Evolutionary conservation across 1,284 basidiomycete genomes (phyloP).

Genomic region (Hymenochaete sp.): DNA sequence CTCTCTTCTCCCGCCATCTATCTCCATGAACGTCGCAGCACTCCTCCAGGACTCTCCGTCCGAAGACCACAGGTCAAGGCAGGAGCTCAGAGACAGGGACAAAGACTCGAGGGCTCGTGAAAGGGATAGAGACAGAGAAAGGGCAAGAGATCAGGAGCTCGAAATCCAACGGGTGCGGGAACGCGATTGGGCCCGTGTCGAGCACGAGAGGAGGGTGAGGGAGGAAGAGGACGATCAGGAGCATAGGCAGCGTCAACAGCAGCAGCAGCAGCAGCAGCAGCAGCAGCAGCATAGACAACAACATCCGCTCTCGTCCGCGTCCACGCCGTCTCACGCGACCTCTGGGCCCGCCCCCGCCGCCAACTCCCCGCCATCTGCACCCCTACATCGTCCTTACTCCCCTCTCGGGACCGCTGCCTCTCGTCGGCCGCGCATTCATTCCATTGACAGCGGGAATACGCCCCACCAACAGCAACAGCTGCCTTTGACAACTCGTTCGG

Average conservation of each 20-base stretch:
- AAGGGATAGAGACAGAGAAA: constrained; percentile 20
- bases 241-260: constrained; percentile 1
- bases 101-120: constrained; percentile 20
- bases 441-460: constrained; percentile 1
- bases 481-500: neutral
- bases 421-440: neutral
- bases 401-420: constrained; percentile 2
- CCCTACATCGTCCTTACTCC: constrained; percentile 6
- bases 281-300: constrained; percentile 1
- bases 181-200: constrained; percentile 12
- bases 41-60: constrained; percentile 66
- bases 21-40: constrained; percentile 58
- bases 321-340: too few species aligned
- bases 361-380: neutral
- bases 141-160: constrained; percentile 17
- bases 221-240: constrained; percentile 14
- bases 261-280: constrained; percentile 11
- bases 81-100: constrained; percentile 25
- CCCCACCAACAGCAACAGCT: too few species aligned
- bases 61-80: constrained; percentile 29
- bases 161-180: constrained; percentile 8
- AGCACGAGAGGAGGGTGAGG: constrained; percentile 2
- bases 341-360: neutral
- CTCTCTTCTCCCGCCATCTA: neutral
- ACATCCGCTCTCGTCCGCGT: constrained; percentile 1